phyloP scores from a whole-genome alignment of 2,329 filamentous ascomycete genomes.

The Cytospora piceicola region DNA sequence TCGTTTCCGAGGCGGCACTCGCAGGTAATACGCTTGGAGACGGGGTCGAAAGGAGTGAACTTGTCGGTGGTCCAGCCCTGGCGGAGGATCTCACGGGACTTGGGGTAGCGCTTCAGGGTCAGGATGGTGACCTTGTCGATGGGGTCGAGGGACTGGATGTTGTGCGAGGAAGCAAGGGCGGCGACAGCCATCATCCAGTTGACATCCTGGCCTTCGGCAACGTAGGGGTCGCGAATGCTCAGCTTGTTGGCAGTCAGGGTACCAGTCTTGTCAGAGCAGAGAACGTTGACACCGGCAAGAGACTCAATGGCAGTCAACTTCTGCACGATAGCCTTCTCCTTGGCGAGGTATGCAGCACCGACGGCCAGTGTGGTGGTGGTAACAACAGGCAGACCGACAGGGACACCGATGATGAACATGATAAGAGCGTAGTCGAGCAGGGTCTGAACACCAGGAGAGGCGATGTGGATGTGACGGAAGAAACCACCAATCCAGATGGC shows the following conservation, averaged over 20 bases:
- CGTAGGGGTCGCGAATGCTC: slow-evolving; percentile 76
- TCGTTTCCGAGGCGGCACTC: slow-evolving; percentile 71
- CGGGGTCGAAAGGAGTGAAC: slow-evolving; percentile 78
- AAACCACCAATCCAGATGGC: slow-evolving; percentile 78
- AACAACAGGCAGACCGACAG: slow-evolving; percentile 78
- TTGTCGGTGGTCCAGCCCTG: slow-evolving; percentile 78
- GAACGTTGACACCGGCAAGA: slow-evolving; percentile 74
- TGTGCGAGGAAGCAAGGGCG: slow-evolving; percentile 76
- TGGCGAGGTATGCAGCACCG: slow-evolving; percentile 75
- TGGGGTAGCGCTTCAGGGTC: slow-evolving; percentile 76
- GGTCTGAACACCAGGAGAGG: slow-evolving; percentile 64
- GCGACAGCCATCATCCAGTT: slow-evolving; percentile 87
- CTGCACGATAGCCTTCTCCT: slow-evolving; percentile 79
- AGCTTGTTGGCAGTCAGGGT: slow-evolving; percentile 77
- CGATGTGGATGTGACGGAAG: slow-evolving; percentile 71
- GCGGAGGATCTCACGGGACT: slow-evolving; percentile 74
- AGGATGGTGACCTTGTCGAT: slow-evolving; percentile 81
- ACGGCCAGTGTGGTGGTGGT: slow-evolving; percentile 79
- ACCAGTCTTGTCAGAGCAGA: slow-evolving; percentile 83
- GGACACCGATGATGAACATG: slow-evolving; percentile 77
- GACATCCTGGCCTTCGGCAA: slow-evolving; percentile 75
- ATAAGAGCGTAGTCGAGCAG: slow-evolving; percentile 71
- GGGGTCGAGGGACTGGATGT: slow-evolving; percentile 76
- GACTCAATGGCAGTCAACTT: slow-evolving; percentile 81
- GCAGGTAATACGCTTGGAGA: slow-evolving; percentile 78